These are phyloP conservation scores for Austroboletus eburneus DNA, from an alignment of 768 basidiomycete species.

Conservation along the genomic window DNA sequence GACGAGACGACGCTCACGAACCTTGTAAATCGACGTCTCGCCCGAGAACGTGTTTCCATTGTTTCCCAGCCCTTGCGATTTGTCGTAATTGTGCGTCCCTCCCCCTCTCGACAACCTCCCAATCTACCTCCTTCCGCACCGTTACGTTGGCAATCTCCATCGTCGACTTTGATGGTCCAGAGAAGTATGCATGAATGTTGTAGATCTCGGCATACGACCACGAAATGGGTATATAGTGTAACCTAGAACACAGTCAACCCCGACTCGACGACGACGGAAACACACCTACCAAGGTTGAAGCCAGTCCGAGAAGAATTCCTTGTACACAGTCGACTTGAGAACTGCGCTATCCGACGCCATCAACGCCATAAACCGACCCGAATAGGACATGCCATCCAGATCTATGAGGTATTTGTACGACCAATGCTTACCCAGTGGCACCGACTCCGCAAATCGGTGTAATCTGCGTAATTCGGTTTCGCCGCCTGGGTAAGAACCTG, in stretches of 20 bases:
- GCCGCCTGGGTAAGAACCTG: conserved; percentile 77
- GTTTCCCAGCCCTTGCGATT: conserved; percentile 88
- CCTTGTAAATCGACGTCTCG: conserved; percentile 91
- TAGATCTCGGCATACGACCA: conserved; percentile 87
- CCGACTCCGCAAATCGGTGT: conserved; percentile 70
- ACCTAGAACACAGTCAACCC: conserved; percentile 42
- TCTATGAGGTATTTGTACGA: conserved; percentile 90
- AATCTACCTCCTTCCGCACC: conserved; percentile 23
- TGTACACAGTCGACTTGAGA: conserved; percentile 86
- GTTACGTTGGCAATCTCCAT: conserved; percentile 53
- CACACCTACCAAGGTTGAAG: conserved; percentile 76
- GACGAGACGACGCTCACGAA: conserved; percentile 32
- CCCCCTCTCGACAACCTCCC: conserved; percentile 39
- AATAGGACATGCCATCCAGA: conserved; percentile 94
- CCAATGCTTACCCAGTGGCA: conserved; percentile 85
- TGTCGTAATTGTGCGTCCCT: conserved; percentile 71
- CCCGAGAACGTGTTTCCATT: conserved; percentile 85
- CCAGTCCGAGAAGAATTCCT: conserved; percentile 90
- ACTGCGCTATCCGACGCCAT: conserved; percentile 86
- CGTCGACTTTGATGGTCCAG: conserved; percentile 67
- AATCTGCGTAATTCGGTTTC: conserved; percentile 55
- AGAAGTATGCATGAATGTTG: conserved; percentile 91
- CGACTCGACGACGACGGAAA: neutral
- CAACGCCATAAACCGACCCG: conserved; percentile 82
- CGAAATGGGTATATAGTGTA: conserved; percentile 93